phyloP scores from a whole-genome alignment of 1,139 yeast genomes.

The Taiozyma sp. region DNA sequence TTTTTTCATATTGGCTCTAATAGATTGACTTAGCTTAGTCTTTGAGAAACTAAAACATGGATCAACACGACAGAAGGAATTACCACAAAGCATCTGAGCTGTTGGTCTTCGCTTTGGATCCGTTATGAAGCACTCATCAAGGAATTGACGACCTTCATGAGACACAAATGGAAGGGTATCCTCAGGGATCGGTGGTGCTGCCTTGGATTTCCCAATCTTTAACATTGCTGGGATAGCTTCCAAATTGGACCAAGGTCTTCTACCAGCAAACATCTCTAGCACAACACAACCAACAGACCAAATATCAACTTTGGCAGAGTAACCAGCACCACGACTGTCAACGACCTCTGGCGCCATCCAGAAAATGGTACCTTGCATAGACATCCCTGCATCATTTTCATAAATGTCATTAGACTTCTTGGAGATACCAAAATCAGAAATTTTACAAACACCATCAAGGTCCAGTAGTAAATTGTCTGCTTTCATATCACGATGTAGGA shows the following conservation, averaged over 20 bases:
- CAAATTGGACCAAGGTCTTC: constrained; percentile 78
- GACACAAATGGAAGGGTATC: constrained; percentile 68
- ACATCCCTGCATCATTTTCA: constrained; percentile 90
- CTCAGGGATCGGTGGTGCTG: constrained; percentile 94
- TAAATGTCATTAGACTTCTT: constrained; percentile 84
- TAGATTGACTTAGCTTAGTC: constrained; percentile 60
- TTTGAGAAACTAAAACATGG: constrained; percentile 51
- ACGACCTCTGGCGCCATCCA: constrained; percentile 99
- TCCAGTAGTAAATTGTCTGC: constrained; percentile 91
- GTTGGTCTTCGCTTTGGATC: constrained; percentile 88
- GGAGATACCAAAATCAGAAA: constrained; percentile 96
- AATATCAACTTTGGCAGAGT: constrained; percentile 91
- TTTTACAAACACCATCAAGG: constrained; percentile 91
- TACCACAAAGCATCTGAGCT: constrained; percentile 60
- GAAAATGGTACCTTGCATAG: constrained; percentile 97
- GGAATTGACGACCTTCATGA: constrained; percentile 59
- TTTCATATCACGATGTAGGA: constrained; percentile 90
- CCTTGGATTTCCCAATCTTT: constrained; percentile 63
- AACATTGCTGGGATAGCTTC: constrained; percentile 78
- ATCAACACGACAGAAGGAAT: constrained; percentile 54
- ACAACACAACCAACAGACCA: constrained; percentile 97
- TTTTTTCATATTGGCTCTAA: constrained; percentile 43
- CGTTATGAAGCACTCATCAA: constrained; percentile 73
- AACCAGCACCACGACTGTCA: constrained; percentile 83
- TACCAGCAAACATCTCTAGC: constrained; percentile 88